phyloP scores from a whole-genome alignment of 2,329 filamentous ascomycete genomes.

The Hymenoscyphus repandus region DNA sequence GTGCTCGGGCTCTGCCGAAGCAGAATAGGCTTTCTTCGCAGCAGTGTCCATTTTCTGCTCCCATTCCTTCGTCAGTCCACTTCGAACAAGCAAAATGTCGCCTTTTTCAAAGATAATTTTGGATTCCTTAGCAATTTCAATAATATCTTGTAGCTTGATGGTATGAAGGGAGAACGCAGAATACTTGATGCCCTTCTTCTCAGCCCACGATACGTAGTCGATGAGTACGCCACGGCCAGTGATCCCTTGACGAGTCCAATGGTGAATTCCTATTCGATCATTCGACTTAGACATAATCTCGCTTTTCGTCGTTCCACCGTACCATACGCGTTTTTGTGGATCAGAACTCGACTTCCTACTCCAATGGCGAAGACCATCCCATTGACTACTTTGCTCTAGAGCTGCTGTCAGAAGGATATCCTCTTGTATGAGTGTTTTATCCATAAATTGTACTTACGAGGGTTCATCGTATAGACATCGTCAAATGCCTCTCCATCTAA shows the following conservation, averaged over 20 bases:
- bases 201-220: not conserved
- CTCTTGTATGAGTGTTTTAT: no score
- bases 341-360: not conserved
- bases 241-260: not conserved
- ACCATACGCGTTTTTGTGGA: not conserved
- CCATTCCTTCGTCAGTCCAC: not conserved
- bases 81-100: not conserved
- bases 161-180: not conserved
- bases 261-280: slow-evolving; percentile 5
- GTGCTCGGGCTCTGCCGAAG: not conserved
- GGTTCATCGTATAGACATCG: not conserved
- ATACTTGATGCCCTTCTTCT: not conserved
- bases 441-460: not conserved
- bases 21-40: not conserved
- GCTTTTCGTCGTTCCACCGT: not conserved
- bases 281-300: slow-evolving; percentile 32
- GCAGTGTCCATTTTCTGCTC: not conserved
- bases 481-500: not conserved
- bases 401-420: not conserved
- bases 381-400: not conserved
- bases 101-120: not conserved
- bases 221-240: not conserved
- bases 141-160: not conserved
- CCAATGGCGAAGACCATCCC: not conserved
- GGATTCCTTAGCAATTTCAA: not conserved